A percentile compares a stretch with the other conserved stretches of the same genome.
phyloP scores from a whole-genome alignment of 495 filamentous ascomycete genomes.

The Massariosphaeria phaeospora region DNA sequence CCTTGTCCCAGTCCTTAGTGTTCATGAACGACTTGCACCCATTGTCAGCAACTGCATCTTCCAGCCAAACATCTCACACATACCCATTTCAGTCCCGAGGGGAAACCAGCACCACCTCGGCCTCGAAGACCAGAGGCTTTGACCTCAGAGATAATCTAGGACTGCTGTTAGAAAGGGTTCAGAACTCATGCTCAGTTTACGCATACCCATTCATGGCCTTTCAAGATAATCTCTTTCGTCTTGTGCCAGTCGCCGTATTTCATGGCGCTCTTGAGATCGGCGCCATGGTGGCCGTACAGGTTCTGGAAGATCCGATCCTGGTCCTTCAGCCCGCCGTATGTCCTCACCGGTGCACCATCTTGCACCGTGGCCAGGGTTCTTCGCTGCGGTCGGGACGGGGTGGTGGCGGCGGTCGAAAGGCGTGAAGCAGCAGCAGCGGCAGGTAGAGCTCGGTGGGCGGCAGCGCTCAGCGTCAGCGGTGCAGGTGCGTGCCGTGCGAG shows the following conservation, averaged over 20 bases:
- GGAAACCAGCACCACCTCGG: conserved; percentile 95
- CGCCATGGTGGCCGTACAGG: conserved; percentile 85
- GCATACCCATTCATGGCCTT: conserved; percentile 92
- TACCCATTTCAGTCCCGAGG: conserved; percentile 98
- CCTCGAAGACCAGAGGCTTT: conserved; percentile 94
- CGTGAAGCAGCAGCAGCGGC: conserved; percentile 40
- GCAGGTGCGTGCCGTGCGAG: conserved; percentile 41
- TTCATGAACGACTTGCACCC: conserved; percentile 90
- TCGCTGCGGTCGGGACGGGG: conserved; percentile 45
- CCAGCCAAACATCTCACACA: conserved; percentile 12
- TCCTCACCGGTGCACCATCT: conserved; percentile 69
- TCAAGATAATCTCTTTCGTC: conserved; percentile 95
- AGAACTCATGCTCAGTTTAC: no score
- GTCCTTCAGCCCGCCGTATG: conserved; percentile 81
- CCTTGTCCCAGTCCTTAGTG: conserved; percentile 99
- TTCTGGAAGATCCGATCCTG: conserved; percentile 99
- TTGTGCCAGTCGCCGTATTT: conserved; percentile 99
- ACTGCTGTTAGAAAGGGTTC: conserved; percentile 4
- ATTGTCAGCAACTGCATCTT: neutral
- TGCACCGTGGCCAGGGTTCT: conserved; percentile 83
- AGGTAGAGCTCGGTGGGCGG: conserved; percentile 55
- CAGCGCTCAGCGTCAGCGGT: conserved; percentile 47
- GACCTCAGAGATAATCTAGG: conserved; percentile 85
- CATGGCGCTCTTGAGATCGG: conserved; percentile 88
- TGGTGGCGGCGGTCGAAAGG: conserved; percentile 40